Conservation (phyloP, 192 early-diverging fungal species). For the Coemansia sp. region DNA sequence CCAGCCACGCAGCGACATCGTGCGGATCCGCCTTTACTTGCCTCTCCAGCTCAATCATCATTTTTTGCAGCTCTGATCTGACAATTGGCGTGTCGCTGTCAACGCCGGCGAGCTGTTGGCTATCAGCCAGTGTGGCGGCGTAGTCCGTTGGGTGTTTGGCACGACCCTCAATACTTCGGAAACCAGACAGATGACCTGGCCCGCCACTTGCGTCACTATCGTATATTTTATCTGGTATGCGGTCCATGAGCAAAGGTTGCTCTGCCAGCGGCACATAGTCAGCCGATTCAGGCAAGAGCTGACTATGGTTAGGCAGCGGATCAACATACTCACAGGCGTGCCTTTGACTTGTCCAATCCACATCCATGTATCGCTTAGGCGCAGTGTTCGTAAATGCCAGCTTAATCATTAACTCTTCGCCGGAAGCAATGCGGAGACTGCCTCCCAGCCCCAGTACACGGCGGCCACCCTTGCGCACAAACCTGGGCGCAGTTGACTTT, state of each 20-base stretch:
- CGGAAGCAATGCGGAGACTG: not conserved
- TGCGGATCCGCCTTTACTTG: slow-evolving; percentile 3
- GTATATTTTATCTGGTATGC: not conserved
- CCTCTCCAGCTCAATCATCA: slow-evolving; percentile 3
- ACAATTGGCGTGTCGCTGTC: not conserved
- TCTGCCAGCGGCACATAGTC: slow-evolving; percentile 10
- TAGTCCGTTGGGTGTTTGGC: not conserved
- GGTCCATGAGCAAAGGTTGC: not conserved
- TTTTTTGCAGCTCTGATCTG: not conserved
- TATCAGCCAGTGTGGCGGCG: not conserved
- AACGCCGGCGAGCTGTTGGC: not conserved
- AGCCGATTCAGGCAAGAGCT: not conserved
- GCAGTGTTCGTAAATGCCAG: not conserved
- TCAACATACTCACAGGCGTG: not conserved
- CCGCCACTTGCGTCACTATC: slow-evolving; percentile 7
- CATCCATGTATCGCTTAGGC: slow-evolving; percentile 5
- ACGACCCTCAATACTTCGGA: slow-evolving; percentile 29
- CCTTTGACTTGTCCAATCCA: slow-evolving; percentile 11
- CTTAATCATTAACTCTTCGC: slow-evolving; percentile 2
- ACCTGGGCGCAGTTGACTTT: slow-evolving; percentile 17
- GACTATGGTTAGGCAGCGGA: not conserved
- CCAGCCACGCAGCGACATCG: slow-evolving; percentile 26
- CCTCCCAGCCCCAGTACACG: slow-evolving; percentile 5
- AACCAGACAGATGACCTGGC: not conserved
- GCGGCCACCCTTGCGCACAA: slow-evolving; percentile 9